phyloP scores from a whole-genome alignment of 2,329 filamentous ascomycete genomes.

The Cladosporium cucumerinum region DNA sequence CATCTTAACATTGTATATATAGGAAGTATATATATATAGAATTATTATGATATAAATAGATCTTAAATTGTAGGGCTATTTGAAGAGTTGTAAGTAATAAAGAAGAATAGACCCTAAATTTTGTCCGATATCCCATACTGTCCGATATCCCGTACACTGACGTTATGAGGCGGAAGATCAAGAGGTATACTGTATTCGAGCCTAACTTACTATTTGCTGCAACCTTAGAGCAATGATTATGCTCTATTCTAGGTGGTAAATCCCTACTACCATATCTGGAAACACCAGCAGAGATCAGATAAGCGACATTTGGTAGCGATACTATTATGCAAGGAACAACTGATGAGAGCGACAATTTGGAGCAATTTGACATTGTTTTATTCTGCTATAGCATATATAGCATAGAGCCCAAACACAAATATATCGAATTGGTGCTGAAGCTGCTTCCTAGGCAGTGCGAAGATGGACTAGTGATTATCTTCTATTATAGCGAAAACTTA shows the following conservation, averaged over 20 bases:
- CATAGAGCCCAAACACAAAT: constrained; percentile 49
- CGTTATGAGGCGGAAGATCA: no score
- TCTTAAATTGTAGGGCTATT: no score
- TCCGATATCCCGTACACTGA: no score
- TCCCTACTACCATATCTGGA: constrained; percentile 44
- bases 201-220: constrained; percentile 48
- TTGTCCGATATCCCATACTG: no score
- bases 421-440: constrained; percentile 47
- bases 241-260: constrained; percentile 27
- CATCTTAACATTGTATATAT: no score
- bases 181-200: constrained; percentile 55
- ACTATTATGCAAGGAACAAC: no score
- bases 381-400: constrained; percentile 66
- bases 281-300: constrained; percentile 39
- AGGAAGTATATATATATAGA: no score
- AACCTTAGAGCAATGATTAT: constrained; percentile 45
- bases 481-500: constrained; percentile 52
- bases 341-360: no score
- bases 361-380: constrained; percentile 52
- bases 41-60: no score
- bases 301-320: constrained; percentile 38
- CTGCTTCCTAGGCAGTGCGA: constrained; percentile 49
- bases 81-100: no score
- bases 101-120: no score
- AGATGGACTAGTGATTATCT: constrained; percentile 50